Base-by-base conservation (phyloP, 2,329 filamentous ascomycete genomes). In the Atkinsonella hypoxylon region DNA sequence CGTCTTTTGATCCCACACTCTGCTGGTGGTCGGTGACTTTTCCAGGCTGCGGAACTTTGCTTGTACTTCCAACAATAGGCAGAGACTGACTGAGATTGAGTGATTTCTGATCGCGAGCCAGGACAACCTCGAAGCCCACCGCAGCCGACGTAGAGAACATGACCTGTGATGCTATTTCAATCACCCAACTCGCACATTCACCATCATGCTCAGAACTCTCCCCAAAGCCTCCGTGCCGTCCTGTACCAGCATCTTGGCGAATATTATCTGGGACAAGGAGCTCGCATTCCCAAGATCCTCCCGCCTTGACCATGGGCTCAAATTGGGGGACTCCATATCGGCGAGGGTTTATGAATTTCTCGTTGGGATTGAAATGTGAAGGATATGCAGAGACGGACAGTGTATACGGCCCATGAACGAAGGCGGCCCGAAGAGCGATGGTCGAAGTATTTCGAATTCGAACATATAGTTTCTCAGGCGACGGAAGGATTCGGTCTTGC, bases 301-400 rank as follows among this genome's bases (percentile, higher is more conserved):
- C 93, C 9, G 93, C 90, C 73, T 97, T 97, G 63, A 98, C 78
- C 73, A 95, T 91, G 45, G 93, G 91, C 69, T 98, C 93, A 62
- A 93, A 98, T 60, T 95, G 87, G 15, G 93, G 93, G 1, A 85
- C 77, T 45, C 87, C 88, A 70, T 89, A 83, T 48, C 75, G 74
- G 48, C 82, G 78, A 1, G 84, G 77, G 48, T 83, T 75, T 52
- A 83, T 79, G 58, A 86, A 83, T 64, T 88, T 89, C 57, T 76
- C 73, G 67, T 95, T 89, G 2, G 91, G 89, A 60, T 90, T 78
- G 71, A 93, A 97, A 45, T 76, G 80, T 15, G 86, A 77, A 0
- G 91, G 89, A 60, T 94, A 95, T 22, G 89, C 87, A 48, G 90
- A 83, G 46, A 90, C 85, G 61, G 89, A 89, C 38, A 97, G 77